Evolutionary conservation across 164 flowering plant species (phyloP), one percentile per base, ranked within the genome.

Genomic region (Liriodendron chinense): DNA sequence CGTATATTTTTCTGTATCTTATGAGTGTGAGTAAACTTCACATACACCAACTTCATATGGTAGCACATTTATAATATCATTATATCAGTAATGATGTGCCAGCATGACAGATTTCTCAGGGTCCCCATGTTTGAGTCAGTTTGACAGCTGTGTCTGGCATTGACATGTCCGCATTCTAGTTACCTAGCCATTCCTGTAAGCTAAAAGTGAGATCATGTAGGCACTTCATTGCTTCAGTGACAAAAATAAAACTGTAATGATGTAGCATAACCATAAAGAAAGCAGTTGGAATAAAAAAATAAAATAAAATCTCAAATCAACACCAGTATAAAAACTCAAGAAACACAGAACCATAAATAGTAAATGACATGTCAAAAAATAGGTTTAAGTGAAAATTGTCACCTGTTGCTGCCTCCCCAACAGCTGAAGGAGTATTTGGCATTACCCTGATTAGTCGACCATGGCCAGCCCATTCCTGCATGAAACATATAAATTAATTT

Each of bases 361-460:
- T 20, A 66, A 12, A 66, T 16, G n/a, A 57, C 62, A 63, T 9
- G 25, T 63, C 22, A 63, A 63, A 2, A n/a, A 20, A 22, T 8
- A 22, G 25, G 23, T 56, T 14, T 24, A 34, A 34, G 43, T 3
- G 47, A 70, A 24, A 43, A 75, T 34, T 21, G 1, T 79, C 81
- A 96, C 99, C 99, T 83, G 98, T 69, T 65, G 99, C 98, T 65
- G 93, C 99, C 81, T 86, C 80, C 49, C 98, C 96, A 64, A 96
- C 99, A 75, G 98, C 97, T 47, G 98, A 86, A 65, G 99, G 97
- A 72, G 98, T 94, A 77, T 96, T 96, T 47, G 99, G 98, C 94
- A 94, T 93, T 56, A 92, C 98, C 76, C 98, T 85, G 22, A 96
- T 85, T 80, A 95, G 89, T 77, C 98, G 93, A 74, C 82, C 81